Base-by-base conservation (phyloP, 129 eudicot genomes). In the Centrapalus pauciflorus region DNA sequence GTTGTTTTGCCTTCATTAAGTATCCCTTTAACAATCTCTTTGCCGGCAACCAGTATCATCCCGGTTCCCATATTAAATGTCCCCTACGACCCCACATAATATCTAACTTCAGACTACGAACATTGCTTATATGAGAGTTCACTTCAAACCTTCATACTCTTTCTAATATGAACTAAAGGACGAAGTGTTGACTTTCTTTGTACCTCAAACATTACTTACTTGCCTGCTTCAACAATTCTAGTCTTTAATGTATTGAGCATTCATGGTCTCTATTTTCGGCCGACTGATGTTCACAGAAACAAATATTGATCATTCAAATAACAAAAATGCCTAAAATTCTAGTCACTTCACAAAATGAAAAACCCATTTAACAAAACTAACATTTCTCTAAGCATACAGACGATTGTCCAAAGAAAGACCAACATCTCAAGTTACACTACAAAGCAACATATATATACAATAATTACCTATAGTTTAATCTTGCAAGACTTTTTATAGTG, bases 51-150 rank as follows among this genome's bases (percentile, higher is more conserved):
- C 29, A 87, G 73, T 40, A 87, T 90, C 95, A 87, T 87, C 20
- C 95, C 95, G 16, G 81, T 84, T 30, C 90, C 95, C 90, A 87
- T 81, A 54, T 87, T 84, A 24, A 84, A 87, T 29, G 95, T 87
- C 17, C 95, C 75, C 61, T 51, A 70, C 95, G 84, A 84, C 58
- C 84, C 95, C 32, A 73, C 72, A 52, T 84, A n/a, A n/a, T n/a
- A n/a, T n/a, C n/a, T n/a, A n/a, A n/a, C 85, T 50, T 87, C 90
- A n/a, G n/a, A n/a, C n/a, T n/a, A n/a, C n/a, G n/a, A n/a, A n/a
- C n/a, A n/a, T n/a, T n/a, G n/a, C n/a, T n/a, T n/a, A n/a, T n/a
- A n/a, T n/a, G n/a, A n/a, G n/a, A n/a, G n/a, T n/a, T n/a, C n/a
- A n/a, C n/a, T n/a, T n/a, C n/a, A n/a, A n/a, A n/a, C n/a, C n/a